Conservation (phyloP, 73 alveolate genomes). For the Effrenium voratum region DNA sequence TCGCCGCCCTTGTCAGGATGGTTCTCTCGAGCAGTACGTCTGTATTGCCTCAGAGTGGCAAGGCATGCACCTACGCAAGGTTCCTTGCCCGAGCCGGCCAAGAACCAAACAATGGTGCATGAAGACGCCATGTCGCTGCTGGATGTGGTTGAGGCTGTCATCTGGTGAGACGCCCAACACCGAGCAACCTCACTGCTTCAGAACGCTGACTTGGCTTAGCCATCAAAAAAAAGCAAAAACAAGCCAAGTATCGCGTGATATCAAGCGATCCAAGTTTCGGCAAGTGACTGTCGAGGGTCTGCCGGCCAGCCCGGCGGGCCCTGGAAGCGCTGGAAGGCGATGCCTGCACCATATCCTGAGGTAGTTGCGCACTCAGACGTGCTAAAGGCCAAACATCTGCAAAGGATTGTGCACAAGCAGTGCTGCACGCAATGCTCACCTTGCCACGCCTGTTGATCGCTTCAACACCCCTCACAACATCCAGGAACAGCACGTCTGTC, state of each 20-base stretch:
- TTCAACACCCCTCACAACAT: no score
- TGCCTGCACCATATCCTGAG: no score
- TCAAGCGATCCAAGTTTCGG: background rate
- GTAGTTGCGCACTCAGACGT: no score
- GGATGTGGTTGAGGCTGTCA: background rate
- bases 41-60: background rate
- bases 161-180: conserved; percentile 19
- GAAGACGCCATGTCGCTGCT: background rate
- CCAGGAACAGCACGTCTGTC: no score
- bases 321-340: background rate
- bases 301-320: conserved; percentile 27
- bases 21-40: background rate
- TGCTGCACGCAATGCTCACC: no score
- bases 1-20: conserved; percentile 24
- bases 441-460: no score
- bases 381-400: no score
- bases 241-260: background rate
- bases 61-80: no score
- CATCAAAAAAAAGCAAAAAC: no score
- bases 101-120: background rate
- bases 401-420: no score
- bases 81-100: no score
- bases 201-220: no score
- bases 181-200: background rate
- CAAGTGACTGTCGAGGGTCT: background rate